Percentiles rank a stretch among this genome's conserved stretches.
Conservation (phyloP, 2,329 filamentous ascomycete genomes). For the Pestalotiopsis sp. region DNA sequence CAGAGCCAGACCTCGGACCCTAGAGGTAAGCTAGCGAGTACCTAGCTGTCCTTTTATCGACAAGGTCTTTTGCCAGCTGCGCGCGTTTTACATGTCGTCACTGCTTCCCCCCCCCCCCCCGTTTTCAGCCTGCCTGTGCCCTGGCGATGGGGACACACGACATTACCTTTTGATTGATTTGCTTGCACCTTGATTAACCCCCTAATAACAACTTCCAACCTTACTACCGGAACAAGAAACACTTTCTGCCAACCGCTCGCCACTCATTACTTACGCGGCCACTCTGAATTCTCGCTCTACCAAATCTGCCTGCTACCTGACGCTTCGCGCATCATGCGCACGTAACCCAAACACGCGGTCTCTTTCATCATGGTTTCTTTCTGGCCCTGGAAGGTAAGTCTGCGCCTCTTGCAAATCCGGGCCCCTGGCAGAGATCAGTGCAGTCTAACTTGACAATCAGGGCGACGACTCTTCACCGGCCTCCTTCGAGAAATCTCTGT, state of each 20-base stretch:
- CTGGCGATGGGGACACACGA: not conserved
- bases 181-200: not conserved
- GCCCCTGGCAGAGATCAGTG: not conserved
- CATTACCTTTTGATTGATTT: not conserved
- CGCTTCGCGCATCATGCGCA: conserved; percentile 21
- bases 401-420: not conserved
- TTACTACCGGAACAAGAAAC: not conserved
- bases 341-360: conserved; percentile 13
- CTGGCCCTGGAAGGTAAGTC: conserved; percentile 79
- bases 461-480: conserved; percentile 80
- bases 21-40: not conserved
- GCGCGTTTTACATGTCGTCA: not conserved
- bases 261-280: not conserved
- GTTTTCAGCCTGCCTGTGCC: not conserved
- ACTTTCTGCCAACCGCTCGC: not conserved
- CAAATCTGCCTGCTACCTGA: conserved; percentile 8
- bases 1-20: not conserved
- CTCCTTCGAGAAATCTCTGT: conserved; percentile 90
- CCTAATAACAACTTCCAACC: not conserved
- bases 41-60: conserved; percentile 1
- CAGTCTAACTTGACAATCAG: conserved; percentile 46
- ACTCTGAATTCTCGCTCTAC: not conserved
- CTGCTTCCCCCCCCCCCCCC: too few relatives aligned
- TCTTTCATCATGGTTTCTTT: conserved; percentile 72
- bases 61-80: not conserved